phyloP scores from a whole-genome alignment of 495 filamentous ascomycete species.

The Penicillium daleae region DNA sequence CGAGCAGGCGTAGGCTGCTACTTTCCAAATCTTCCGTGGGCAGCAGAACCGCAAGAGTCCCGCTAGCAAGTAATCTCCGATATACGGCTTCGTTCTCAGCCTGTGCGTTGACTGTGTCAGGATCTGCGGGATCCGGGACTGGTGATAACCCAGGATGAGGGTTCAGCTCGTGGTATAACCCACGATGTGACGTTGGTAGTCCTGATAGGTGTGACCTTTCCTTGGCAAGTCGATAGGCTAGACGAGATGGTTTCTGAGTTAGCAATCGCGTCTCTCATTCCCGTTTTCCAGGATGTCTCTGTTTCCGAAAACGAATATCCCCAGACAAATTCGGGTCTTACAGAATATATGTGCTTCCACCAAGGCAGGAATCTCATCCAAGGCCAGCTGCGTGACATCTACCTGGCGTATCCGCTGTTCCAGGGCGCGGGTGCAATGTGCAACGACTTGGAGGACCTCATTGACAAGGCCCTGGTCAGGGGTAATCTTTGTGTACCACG shows the following conservation, averaged over 20 bases:
- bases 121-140: conserved; percentile 60
- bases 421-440: conserved; percentile 82
- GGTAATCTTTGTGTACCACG: conserved; percentile 92
- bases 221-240: conserved; percentile 59
- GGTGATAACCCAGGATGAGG: conserved; percentile 81
- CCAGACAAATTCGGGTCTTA: conserved; percentile 47
- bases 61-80: conserved; percentile 78
- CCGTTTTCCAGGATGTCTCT: background rate
- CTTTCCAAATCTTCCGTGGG: conserved; percentile 93
- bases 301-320: conserved; percentile 13
- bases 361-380: conserved; percentile 88
- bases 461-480: conserved; percentile 83
- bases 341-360: conserved; percentile 80
- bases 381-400: conserved; percentile 77
- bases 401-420: conserved; percentile 82
- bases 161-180: conserved; percentile 81
- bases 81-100: conserved; percentile 77
- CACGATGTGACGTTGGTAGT: conserved; percentile 47
- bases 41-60: conserved; percentile 76
- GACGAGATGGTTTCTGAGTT: conserved; percentile 10
- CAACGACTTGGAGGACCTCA: conserved; percentile 86
- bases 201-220: conserved; percentile 52
- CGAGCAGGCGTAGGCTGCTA: conserved; percentile 75
- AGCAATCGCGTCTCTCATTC: conserved; percentile 5
- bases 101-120: conserved; percentile 60